Conservation (phyloP, 2,329 filamentous ascomycete species). For the Acephala macrosclerotiorum region DNA sequence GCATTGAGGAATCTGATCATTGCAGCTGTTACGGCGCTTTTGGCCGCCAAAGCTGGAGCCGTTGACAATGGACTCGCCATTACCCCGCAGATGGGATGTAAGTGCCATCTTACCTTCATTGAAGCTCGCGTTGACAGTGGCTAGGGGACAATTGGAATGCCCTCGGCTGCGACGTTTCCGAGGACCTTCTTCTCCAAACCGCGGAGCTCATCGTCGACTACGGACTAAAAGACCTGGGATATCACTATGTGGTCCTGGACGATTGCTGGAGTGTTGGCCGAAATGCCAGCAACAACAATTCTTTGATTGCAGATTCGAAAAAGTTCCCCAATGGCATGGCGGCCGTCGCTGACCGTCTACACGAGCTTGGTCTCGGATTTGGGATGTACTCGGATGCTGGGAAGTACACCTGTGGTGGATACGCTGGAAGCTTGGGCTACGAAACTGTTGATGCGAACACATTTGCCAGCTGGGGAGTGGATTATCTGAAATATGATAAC, state of each 20-base stretch:
- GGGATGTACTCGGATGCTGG: conserved; percentile 61
- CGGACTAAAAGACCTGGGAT: conserved; percentile 60
- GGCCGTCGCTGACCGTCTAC: conserved; percentile 54
- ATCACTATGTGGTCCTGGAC: conserved; percentile 62
- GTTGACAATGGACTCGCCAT: conserved; percentile 50
- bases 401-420: conserved; percentile 48
- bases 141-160: conserved; percentile 55
- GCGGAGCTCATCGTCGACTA: conserved; percentile 56
- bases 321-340: conserved; percentile 58
- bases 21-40: conserved; percentile 20
- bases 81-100: conserved; percentile 53
- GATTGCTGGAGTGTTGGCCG: conserved; percentile 60
- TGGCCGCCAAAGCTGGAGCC: conserved; percentile 35
- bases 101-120: conserved; percentile 10
- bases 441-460: conserved; percentile 60
- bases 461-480: conserved; percentile 59
- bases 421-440: conserved; percentile 55
- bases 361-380: conserved; percentile 56
- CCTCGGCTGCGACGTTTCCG: conserved; percentile 58
- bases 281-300: conserved; percentile 48
- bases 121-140: not conserved
- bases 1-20: conserved; percentile 21
- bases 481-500: conserved; percentile 64
- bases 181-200: conserved; percentile 55
- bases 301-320: conserved; percentile 48